Conservation (phyloP, 257 asterid species). For the Solanum sitiens region DNA sequence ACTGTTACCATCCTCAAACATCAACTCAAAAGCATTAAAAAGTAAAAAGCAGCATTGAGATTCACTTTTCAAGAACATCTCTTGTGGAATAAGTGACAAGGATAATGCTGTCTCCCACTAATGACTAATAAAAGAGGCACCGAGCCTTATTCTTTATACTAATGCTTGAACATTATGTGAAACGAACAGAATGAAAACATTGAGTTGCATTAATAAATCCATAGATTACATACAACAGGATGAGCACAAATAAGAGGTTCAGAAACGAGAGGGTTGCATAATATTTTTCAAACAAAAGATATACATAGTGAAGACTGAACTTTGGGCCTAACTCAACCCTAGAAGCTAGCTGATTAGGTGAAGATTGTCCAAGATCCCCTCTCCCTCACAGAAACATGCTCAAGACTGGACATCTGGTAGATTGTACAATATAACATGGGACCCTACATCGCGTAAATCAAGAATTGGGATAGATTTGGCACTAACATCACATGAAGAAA, state of each 20-base stretch:
- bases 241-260: background rate
- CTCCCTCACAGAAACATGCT: background rate
- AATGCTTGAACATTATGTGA: background rate
- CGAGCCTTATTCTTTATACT: background rate
- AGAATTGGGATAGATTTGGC: background rate
- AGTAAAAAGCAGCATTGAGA: background rate
- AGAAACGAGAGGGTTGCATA: background rate
- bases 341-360: background rate
- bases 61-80: background rate
- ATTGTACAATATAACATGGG: background rate
- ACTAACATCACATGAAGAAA: background rate
- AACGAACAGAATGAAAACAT: background rate
- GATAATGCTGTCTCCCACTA: background rate
- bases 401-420: background rate
- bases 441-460: background rate
- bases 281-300: background rate
- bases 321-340: background rate
- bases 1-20: background rate
- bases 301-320: background rate
- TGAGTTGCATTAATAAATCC: background rate
- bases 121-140: background rate
- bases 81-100: background rate
- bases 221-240: background rate
- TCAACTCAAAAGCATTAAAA: background rate
- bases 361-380: background rate